phyloP scores from a whole-genome alignment of 352 stramenopile genomes.

The Phytophthora pluvialis region DNA sequence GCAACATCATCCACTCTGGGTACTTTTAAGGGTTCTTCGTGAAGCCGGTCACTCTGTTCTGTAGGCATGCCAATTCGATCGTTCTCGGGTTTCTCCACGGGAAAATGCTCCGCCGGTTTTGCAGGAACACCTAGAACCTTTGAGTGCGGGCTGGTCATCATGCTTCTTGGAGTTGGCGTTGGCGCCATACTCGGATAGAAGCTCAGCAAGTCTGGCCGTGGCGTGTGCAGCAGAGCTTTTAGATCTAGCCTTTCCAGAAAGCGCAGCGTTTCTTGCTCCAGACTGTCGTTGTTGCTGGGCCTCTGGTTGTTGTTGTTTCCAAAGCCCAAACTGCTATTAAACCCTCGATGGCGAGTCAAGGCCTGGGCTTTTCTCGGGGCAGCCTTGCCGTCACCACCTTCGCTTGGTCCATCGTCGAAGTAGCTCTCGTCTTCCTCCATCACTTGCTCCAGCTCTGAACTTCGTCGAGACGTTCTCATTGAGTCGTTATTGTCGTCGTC shows the following conservation, averaged over 20 bases:
- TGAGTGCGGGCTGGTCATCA: neutral
- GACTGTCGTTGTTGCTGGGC: conserved; percentile 18
- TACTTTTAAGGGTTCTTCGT: conserved; percentile 11
- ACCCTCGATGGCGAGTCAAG: conserved; percentile 1
- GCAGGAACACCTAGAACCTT: neutral
- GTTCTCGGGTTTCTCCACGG: conserved; percentile 1
- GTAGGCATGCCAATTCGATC: neutral
- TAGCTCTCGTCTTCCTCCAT: conserved; percentile 27
- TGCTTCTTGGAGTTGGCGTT: conserved; percentile 1
- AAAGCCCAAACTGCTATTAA: conserved; percentile 12
- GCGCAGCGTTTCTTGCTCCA: conserved; percentile 56
- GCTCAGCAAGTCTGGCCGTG: conserved; percentile 57
- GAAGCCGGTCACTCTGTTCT: neutral
- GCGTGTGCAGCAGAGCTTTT: conserved; percentile 65
- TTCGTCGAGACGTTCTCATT: conserved; percentile 4
- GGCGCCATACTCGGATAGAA: conserved; percentile 37
- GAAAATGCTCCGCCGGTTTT: conserved; percentile 4
- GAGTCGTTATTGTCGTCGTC: conserved; percentile 18
- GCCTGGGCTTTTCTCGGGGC: conserved; percentile 1
- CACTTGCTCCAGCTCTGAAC: conserved; percentile 29
- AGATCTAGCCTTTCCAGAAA: conserved; percentile 73
- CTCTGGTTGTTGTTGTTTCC: conserved; percentile 8
- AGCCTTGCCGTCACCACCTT: neutral
- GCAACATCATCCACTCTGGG: conserved; percentile 1
- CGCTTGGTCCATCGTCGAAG: conserved; percentile 31